Evolutionary conservation across 176 grass and related monocot genomes (phyloP), one percentile per base, ranked within the genome.

Genomic region (Phyllostachys edulis): DNA sequence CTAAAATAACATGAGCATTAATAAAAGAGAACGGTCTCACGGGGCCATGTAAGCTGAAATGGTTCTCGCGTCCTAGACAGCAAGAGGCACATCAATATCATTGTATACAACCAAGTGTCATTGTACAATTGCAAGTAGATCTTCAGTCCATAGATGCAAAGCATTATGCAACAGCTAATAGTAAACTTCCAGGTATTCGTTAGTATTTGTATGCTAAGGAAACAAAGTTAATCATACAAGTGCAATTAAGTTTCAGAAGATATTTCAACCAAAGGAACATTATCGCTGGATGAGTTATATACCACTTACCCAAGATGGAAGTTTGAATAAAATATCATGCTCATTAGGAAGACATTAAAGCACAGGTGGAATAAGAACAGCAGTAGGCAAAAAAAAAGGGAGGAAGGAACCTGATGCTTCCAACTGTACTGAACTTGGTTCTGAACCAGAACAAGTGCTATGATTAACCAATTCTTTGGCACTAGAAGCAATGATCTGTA

Each of bases 401-500:
- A 52, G 54, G n/a, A 89, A 29, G 52, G 69, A 34, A 97, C 89
- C 86, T 89, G 61, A 23, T 83, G 47, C 69, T 75, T 75, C 61
- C 38, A 77, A 64, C 17, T 80, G 72, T 52, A 77, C 76, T 78
- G 88, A 75, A 70, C n/a, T 59, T 39, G 63, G 50, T 80, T 79
- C 84, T 89, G 84, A 94, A n/a, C n/a, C n/a, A 62, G 85, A 82
- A 72, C 45, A 17, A 23, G 52, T 70, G 23, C 49, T 14, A 26
- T 51, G 61, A 67, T 88, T 68, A 41, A 59, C 47, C 1, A 14
- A 56, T 85, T 84, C 55, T 40, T 88, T 92, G 78, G 87, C 88
- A 81, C 79, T 79, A 37, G 64, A 92, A 98, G 91, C 91, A 95
- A 85, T 51, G 76, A 80, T 63, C 75, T 95, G 76, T 93, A 98